phyloP scores from a whole-genome alignment of 768 basidiomycete genomes.

The Panaeolus papilionaceus region DNA sequence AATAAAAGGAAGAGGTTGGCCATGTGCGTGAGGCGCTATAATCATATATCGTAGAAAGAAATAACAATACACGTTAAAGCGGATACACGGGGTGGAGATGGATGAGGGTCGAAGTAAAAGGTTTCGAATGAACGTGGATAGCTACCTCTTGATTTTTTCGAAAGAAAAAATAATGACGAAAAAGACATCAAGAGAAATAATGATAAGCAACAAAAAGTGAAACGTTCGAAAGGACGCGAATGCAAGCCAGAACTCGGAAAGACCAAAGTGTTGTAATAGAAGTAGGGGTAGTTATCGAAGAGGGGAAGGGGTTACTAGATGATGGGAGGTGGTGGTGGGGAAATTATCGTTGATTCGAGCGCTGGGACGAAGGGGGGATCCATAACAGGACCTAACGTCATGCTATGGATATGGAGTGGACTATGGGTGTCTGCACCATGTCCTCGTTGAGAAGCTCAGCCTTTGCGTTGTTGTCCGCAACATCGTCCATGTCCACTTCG shows the following conservation, averaged over 20 bases:
- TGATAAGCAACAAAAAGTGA: slow-evolving; percentile 21
- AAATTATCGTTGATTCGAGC: neutral
- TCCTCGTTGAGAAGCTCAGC: slow-evolving; percentile 15
- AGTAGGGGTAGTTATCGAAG: neutral
- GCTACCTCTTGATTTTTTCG: slow-evolving; percentile 22
- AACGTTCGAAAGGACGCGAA: slow-evolving; percentile 25
- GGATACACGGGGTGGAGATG: neutral
- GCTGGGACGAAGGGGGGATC: neutral
- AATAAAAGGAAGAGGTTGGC: slow-evolving; percentile 11
- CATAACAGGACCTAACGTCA: slow-evolving; percentile 7
- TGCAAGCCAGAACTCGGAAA: slow-evolving; percentile 17
- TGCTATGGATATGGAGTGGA: slow-evolving; percentile 3
- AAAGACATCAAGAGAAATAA: slow-evolving; percentile 20
- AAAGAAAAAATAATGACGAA: slow-evolving; percentile 4
- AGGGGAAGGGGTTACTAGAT: neutral
- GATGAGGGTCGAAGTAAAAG: neutral
- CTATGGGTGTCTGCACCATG: neutral
- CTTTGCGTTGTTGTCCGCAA: slow-evolving; percentile 29
- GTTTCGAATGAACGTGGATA: slow-evolving; percentile 35
- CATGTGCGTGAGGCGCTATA: slow-evolving; percentile 2
- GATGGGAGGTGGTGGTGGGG: neutral
- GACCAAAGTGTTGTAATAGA: slow-evolving; percentile 15
- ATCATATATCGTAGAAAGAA: slow-evolving; percentile 10
- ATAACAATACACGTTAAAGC: slow-evolving; percentile 16
- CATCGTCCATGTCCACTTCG: slow-evolving; percentile 46